Evolutionary conservation across 306 rosid species (phyloP).

Genomic region (Rosa lucieae): DNA sequence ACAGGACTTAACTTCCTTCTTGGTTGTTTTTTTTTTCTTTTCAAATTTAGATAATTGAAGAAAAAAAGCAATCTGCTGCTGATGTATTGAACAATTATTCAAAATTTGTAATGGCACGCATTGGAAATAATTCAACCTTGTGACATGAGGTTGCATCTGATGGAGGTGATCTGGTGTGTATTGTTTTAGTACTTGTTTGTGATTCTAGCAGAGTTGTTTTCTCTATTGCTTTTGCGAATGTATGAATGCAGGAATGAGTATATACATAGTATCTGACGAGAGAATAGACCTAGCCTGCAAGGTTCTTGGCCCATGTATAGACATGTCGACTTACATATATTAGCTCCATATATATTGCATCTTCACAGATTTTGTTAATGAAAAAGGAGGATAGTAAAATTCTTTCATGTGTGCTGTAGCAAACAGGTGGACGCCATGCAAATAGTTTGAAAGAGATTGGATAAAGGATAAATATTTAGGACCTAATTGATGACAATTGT

Average conservation of each 20-base stretch:
- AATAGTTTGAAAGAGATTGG: too few relatives aligned
- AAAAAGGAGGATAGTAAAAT: too few relatives aligned
- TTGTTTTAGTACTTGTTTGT: not conserved
- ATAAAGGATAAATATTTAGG: too few relatives aligned
- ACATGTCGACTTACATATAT: not conserved
- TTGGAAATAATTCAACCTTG: conserved; percentile 76
- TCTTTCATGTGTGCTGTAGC: too few relatives aligned
- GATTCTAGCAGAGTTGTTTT: not conserved
- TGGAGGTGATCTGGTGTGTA: conserved; percentile 60
- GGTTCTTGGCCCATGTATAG: conserved; percentile 7
- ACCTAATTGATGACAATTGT: too few relatives aligned
- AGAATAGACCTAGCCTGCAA: not conserved
- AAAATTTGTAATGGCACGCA: conserved; percentile 74
- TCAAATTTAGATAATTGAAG: conserved; percentile 33
- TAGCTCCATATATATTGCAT: not conserved
- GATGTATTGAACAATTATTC: conserved; percentile 80
- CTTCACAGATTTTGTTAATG: too few relatives aligned
- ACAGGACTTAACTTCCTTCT: not conserved
- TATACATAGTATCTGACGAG: not conserved
- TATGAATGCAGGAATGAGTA: not conserved
- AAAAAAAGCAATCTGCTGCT: conserved; percentile 85
- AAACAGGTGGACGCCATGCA: too few relatives aligned
- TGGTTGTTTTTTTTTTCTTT: not conserved
- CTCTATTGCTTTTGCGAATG: not conserved
- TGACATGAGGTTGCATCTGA: conserved; percentile 82